These are phyloP conservation scores for Colletotrichum sp. DNA, from an alignment of 2,329 filamentous ascomycete species.

Conservation along the genomic window DNA sequence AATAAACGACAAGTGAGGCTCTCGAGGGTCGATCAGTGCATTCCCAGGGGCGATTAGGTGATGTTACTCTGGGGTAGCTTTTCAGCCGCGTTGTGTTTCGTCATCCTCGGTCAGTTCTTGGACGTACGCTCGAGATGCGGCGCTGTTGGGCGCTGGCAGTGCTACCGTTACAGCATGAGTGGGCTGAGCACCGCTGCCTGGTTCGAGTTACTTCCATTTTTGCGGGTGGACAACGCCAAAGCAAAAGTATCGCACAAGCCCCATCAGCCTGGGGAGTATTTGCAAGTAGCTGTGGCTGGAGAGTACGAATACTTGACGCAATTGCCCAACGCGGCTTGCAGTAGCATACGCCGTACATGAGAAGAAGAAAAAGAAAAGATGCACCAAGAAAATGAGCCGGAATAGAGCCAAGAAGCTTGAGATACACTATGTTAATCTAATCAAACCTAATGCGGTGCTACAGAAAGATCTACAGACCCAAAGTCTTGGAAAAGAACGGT, in stretches of 20 bases:
- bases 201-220: constrained; percentile 10
- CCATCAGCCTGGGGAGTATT: not conserved
- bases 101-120: constrained; percentile 15
- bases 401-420: not conserved
- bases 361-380: not conserved
- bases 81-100: constrained; percentile 22
- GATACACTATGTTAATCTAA: not conserved
- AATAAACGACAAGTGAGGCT: constrained; percentile 1
- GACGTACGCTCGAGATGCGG: constrained; percentile 2
- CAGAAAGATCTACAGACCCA: not conserved
- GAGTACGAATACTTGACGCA: not conserved
- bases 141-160: constrained; percentile 11
- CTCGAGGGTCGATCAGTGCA: constrained; percentile 8
- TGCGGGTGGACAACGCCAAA: not conserved
- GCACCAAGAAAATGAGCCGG: not conserved
- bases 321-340: not conserved
- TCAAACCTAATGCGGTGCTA: not conserved
- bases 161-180: constrained; percentile 3
- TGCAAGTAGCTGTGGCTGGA: not conserved
- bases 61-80: constrained; percentile 14
- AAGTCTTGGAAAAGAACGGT: constrained; percentile 2
- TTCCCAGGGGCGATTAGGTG: constrained; percentile 10
- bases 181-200: not conserved
- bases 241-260: not conserved
- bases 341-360: not conserved